phyloP scores from a whole-genome alignment of 148 eudicot species.

The Rhododendron mucronatum region DNA sequence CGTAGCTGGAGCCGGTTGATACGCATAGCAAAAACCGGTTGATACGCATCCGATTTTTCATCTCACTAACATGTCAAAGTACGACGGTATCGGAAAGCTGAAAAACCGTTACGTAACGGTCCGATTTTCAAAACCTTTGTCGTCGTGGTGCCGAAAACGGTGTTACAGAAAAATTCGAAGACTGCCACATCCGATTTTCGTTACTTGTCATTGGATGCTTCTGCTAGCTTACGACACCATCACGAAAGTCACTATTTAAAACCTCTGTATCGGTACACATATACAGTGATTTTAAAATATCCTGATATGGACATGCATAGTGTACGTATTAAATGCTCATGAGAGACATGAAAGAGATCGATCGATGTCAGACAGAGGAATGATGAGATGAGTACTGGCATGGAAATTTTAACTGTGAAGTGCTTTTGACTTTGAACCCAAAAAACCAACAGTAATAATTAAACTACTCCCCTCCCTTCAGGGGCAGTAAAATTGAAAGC shows the following conservation, averaged over 20 bases:
- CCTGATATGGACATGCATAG: background rate
- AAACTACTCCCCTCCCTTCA: background rate
- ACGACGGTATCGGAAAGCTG: no score
- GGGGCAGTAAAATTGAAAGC: background rate
- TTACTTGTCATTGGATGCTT: no score
- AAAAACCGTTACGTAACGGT: no score
- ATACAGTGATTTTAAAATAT: background rate
- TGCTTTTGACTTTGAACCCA: background rate
- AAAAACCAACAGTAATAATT: background rate
- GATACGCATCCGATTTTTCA: no score
- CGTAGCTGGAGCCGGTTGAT: no score
- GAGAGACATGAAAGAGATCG: background rate
- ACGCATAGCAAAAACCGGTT: no score
- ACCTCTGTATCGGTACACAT: no score
- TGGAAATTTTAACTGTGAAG: background rate
- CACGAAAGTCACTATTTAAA: background rate
- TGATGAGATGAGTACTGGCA: background rate
- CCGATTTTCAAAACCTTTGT: no score
- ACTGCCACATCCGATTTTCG: no score
- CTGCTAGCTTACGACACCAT: no score
- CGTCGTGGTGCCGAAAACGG: background rate
- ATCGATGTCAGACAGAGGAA: background rate
- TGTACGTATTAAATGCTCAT: background rate
- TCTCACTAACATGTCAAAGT: no score
- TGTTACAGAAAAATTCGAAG: no score